Conservation (phyloP, 2,329 filamentous ascomycete species). For the Pyricularia grisea region DNA sequence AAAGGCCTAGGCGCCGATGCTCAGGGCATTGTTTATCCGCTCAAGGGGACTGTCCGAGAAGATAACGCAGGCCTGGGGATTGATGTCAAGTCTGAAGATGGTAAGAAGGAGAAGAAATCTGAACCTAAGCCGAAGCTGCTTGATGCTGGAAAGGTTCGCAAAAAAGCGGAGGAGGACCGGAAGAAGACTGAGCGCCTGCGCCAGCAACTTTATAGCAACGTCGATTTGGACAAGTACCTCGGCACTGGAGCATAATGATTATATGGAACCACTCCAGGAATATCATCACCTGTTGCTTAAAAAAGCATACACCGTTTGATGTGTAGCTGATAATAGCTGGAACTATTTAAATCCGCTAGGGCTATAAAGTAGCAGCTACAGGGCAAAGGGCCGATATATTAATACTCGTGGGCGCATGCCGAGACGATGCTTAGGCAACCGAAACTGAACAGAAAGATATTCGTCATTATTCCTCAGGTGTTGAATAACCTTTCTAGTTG, state of each 20-base stretch:
- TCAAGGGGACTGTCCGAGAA: slow-evolving; percentile 64
- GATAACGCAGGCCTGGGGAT: slow-evolving; percentile 57
- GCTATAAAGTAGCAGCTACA: no score
- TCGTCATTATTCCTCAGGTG: no score
- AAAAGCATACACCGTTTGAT: not conserved
- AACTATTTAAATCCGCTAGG: no score
- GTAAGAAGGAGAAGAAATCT: slow-evolving; percentile 28
- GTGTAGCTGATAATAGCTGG: not conserved
- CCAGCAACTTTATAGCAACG: slow-evolving; percentile 62
- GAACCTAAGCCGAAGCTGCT: slow-evolving; percentile 31
- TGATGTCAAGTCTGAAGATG: slow-evolving; percentile 39
- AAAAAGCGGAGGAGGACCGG: slow-evolving; percentile 51
- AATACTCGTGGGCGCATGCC: no score
- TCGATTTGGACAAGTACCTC: slow-evolving; percentile 70
- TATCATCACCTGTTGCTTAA: not conserved
- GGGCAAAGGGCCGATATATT: no score
- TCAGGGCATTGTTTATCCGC: slow-evolving; percentile 65
- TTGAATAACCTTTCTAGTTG: no score
- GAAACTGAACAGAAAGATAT: no score
- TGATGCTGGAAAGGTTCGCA: slow-evolving; percentile 62
- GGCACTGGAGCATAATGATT: slow-evolving; percentile 21
- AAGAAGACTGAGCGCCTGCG: slow-evolving; percentile 54
- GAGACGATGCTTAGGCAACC: no score
- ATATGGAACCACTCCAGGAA: not conserved
- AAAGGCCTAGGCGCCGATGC: slow-evolving; percentile 61